Evolutionary conservation across 495 filamentous ascomycete species (phyloP).

Genomic region (Daldinia childiae): DNA sequence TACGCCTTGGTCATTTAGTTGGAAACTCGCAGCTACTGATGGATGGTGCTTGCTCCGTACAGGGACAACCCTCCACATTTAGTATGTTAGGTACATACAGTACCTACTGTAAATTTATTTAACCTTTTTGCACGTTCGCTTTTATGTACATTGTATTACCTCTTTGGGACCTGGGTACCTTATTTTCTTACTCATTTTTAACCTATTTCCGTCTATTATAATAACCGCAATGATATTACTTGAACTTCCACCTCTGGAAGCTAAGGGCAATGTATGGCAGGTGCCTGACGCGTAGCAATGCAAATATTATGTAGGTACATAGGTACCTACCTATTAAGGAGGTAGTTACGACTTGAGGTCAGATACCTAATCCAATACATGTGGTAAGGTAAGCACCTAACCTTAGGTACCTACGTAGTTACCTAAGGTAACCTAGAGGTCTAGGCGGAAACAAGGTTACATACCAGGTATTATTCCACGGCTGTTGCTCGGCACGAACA

Average conservation of each 20-base stretch:
- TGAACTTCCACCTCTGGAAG: neutral
- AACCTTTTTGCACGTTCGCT: neutral
- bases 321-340: neutral
- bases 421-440: neutral
- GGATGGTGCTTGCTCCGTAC: constrained; percentile 16
- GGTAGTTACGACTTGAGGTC: constrained; percentile 1
- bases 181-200: neutral
- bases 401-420: too few relatives aligned
- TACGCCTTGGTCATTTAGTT: constrained; percentile 17
- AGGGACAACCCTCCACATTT: constrained; percentile 4
- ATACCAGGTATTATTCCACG: constrained; percentile 15
- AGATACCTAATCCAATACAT: neutral
- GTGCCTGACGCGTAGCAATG: neutral
- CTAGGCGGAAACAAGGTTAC: constrained; percentile 7
- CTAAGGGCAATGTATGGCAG: neutral
- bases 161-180: neutral
- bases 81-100: neutral
- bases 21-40: constrained; percentile 12
- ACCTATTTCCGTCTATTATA: neutral
- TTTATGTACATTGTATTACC: neutral
- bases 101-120: neutral
- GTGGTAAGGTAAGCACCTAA: constrained; percentile 9
- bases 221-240: neutral
- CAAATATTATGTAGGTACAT: neutral
- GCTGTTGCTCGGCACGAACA: constrained; percentile 36